Evolutionary conservation across 1,139 yeast genomes (phyloP), one percentile per base, ranked within the genome.

Genomic region (Geotrichum carabidarum): DNA sequence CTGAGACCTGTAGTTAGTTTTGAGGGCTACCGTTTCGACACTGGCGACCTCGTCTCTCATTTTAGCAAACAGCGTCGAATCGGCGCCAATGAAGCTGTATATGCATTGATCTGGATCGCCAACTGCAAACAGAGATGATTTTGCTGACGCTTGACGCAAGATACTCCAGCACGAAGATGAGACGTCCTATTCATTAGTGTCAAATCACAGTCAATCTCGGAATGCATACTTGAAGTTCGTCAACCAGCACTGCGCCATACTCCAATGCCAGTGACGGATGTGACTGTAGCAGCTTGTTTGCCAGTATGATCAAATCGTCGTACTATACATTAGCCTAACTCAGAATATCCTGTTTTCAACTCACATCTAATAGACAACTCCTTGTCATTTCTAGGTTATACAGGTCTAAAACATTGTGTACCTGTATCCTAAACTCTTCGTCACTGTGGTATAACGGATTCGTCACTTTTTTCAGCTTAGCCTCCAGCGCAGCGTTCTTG

Each of bases 21-120:
- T 76, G 53, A 93, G 72, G 6, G 77, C 70, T 1, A 84, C 73
- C 5, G 68, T 67, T 7, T 69, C 60, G 1, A 68, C 63, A 6
- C 68, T 57, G 0, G 71, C 71, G 60, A 80, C 84, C 57, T 74
- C 70, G 0, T 68, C 63, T 35, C 69, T 68, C 90, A 93, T 83
- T 12, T 74, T 73, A 36, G 70, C 71, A 63, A 93, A 88, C 62
- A 88, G 90, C 14, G 37, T 22, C 1, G 54, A 34, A 15, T 74
- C 74, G 0, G 84, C 76, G 45, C 83, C 82, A 0, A 97, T 97
- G 63, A 86, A 83, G 59, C 98, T 89, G 67, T 91, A 93, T 32
- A 93, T 93, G 65, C 95, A 84, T 68, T 93, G 98, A 68, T 93
- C 96, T 0, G 97, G 96, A 64, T 93, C 99, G 0, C 99, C 99